Evolutionary conservation across 768 basidiomycete species (phyloP), one percentile per base, ranked within the genome.

Genomic region (Phylloporus sp.): DNA sequence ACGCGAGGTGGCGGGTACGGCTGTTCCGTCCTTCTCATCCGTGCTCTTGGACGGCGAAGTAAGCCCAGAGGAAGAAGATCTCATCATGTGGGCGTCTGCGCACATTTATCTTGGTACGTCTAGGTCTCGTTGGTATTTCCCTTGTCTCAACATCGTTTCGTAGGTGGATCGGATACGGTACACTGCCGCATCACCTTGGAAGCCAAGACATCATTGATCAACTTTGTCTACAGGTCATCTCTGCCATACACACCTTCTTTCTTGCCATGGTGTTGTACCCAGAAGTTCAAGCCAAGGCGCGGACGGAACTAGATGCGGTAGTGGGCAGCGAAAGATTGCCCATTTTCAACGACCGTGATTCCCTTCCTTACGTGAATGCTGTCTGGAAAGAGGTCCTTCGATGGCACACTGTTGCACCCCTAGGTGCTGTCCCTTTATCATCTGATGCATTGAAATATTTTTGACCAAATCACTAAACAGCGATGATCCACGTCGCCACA

Each of bases 391-490:
- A 65, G 21, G 47, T 62, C 14, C 39, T 57, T 26, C 53, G 63
- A 29, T 63, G 63, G 63, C 51, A 63, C 34, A 4, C 41, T 9
- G 31, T 52, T 13, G 1, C 21, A 7, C 60, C 63, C 0, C 20
- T 48, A 17, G 52, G 60, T 63, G 49, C 8, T 5, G 5, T 13
- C 13, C 26, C 17, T 64, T 64, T 13, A 69, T 71, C 67, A 1
- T 21, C 4, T 35, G 5, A 20, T 13, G 0, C 14, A 2, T 17
- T 33, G 11, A 7, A 8, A 5, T 7, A 15, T 15, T 8, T 27
- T 55, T 9, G n/a, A 50, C 33, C 2, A 9, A n/a, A n/a, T n/a
- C 6, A 2, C 6, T 22, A 24, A 29, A 37, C 22, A 58, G 59
- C 28, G 6, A 8, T 54, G 9, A 21, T 38, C 4, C 65, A 67